Base-by-base conservation (phyloP, 1,284 basidiomycete species). In the Fomitopsis palustris region DNA sequence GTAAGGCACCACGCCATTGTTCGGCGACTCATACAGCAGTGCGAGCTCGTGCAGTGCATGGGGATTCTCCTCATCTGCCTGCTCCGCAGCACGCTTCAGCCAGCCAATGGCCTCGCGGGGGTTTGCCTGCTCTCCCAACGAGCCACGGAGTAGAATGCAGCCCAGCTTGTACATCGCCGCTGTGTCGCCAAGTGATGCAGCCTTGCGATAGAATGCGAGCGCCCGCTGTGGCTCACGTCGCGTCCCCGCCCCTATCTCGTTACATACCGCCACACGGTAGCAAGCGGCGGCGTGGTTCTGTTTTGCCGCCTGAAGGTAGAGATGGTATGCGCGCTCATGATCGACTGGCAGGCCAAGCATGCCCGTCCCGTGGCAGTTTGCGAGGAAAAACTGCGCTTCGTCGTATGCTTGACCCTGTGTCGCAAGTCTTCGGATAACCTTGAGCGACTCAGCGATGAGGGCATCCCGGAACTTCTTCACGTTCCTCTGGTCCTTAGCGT, bases 101-200 rank as follows among this genome's bases (percentile, higher is more conserved):
- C 97, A 99, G 53, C 89, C 90, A 61, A 97, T 87, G 6, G 95
- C 95, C 72, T 99, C 96, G 52, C 95, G 86, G 0, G 89, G 86
- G 69, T 96, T 98, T 61, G 85, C 86, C 54, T 83, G 87, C 72
- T 97, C 94, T 17, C 88, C 92, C 25, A 98, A 81, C 27, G 88
- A 75, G 3, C 96, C 96, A 51, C 93, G 86, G 17, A 99, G 81
- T 47, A 98, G 81, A 61, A 98, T 93, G 89, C 98, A 95, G 16
- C 95, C 96, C 16, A 99, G 85, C 75, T 99, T 99, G 81, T 98
- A 99, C 97, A 99, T 99, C 2, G 96, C 97, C 42, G 96, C 89
- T 0, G 96, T 98, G 73, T 99, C 97, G 35, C 96, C 96, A 33
- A 99, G 78, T 0, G 95, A 95, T 2, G 95, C 95, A 1, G 97